Evolutionary conservation across 2,329 filamentous ascomycete genomes (phyloP), one percentile per base, ranked within the genome.

Genomic region (Cladosporium austrohemisphaericum): DNA sequence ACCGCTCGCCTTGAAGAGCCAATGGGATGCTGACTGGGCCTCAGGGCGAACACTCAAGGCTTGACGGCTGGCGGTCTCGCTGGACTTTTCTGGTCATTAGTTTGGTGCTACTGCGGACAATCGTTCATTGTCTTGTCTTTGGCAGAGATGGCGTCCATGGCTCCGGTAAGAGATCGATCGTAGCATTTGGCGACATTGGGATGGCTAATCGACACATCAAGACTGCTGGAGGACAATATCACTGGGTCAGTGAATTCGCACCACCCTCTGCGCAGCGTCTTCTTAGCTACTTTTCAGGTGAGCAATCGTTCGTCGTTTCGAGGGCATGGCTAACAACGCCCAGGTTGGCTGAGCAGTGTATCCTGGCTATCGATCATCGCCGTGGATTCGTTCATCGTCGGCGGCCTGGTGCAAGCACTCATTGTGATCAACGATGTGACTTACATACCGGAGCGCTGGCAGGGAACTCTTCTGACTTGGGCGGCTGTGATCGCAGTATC

Each of bases 351-450:
- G 2, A 60, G 58, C 11, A 60, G 59, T 8, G 56, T 65, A 13
- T 62, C 60, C 1, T 76, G 72, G 73, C 71, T 75, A 51, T 68
- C 66, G 43, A 68, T 71, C 14, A 68, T 72, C 22, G 70, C 71
- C 5, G 64, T 67, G 1, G 68, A 70, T 41, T 68, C 67, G 5
- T 73, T 70, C 59, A 62, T 75, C n/a, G 64, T 71, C 2, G 72
- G 68, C 4, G 69, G 67, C 8, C 67, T 71, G 32, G 70, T 76
- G 3, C 72, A 76, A 56, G 73, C 70, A 0, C 53, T 76, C 4
- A 64, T 73, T 10, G 63, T 71, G 18, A 55, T 76, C 40, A 73
- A 73, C 50, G 55, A 71, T 26, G 59, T 69, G 0, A 18, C 14
- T 35, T 25, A 60, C 45, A 46, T 44, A 5, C 41, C 57, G 1